Percentiles rank a stretch among this genome's conserved stretches.
Conservation (phyloP, 495 filamentous ascomycete species). For the Cairneyella variabilis region DNA sequence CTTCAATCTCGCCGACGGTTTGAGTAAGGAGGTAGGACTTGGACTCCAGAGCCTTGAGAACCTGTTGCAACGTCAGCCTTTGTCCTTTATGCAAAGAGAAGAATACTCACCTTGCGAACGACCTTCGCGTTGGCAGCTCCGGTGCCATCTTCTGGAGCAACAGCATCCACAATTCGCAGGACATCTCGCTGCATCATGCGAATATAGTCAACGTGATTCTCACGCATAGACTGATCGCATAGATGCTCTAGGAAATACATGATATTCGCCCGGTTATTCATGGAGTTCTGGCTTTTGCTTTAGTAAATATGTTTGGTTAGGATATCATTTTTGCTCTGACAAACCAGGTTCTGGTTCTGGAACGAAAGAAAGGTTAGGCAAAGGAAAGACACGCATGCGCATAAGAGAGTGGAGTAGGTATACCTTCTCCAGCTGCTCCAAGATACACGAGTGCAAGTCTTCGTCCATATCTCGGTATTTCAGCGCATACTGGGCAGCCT, state of each 20-base stretch:
- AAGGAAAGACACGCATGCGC: neutral
- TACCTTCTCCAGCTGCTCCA: slow-evolving; percentile 89
- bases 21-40: slow-evolving; percentile 65
- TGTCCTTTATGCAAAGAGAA: no score
- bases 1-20: slow-evolving; percentile 73
- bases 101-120: slow-evolving; percentile 74
- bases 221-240: slow-evolving; percentile 76
- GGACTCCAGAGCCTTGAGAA: slow-evolving; percentile 60
- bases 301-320: no score
- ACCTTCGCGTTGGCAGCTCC: slow-evolving; percentile 95
- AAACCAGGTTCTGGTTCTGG: slow-evolving; percentile 1
- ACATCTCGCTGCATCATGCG: slow-evolving; percentile 95
- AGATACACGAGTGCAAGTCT: slow-evolving; percentile 92
- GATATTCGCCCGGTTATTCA: slow-evolving; percentile 97
- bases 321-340: neutral
- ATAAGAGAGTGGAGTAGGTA: slow-evolving; percentile 16
- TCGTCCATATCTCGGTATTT: slow-evolving; percentile 91
- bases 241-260: slow-evolving; percentile 98
- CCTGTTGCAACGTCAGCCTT: no score
- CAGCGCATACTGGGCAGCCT: slow-evolving; percentile 91
- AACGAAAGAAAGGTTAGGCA: neutral
- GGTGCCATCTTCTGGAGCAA: slow-evolving; percentile 80
- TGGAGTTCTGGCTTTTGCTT: slow-evolving; percentile 77
- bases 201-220: slow-evolving; percentile 72
- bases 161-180: slow-evolving; percentile 79